Evolutionary conservation across 1,284 basidiomycete species (phyloP), one percentile per base, ranked within the genome.

Genomic region (Puccinia triticina): DNA sequence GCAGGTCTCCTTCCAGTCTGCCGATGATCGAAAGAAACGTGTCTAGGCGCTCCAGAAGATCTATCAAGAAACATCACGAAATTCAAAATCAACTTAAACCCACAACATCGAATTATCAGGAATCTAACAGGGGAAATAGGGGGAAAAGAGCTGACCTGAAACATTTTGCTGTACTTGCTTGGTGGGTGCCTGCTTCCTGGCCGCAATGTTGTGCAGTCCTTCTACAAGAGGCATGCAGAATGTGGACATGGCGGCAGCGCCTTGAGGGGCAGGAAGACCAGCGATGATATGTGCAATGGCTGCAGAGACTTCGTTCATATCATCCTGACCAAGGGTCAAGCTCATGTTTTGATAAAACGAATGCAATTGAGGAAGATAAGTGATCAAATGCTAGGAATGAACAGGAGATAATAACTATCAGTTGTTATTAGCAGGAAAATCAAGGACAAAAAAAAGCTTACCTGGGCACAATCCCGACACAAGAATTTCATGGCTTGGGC

Each of bases 401-500:
- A 64, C 40, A 21, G 16, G 21, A 53, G 84, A 59, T 40, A 77
- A 77, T 83, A 71, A 55, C 48, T 55, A 37, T 40, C 11, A 66
- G 61, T 66, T 40, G 61, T 37, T 34, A 29, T 61, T 61, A 26
- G 69, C 29, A 67, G 23, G 23, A 34, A 4, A 34, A 4, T 18
- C 34, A 4, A 14, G 26, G 11, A 43, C 48, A 78, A 26, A 55
- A 14, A 46, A 18, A 71, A 4, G 85, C 89, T 84, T 85, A 93
- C 93, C 88, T 90, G 89, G 88, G 92, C 93, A 89, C 97, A 99
- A 88, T 99, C 97, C 87, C 97, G 93, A 88, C 97, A 99, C 83
- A 99, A 90, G 88, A 94, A 98, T 87, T 95, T 96, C 88, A 99
- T 90, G 3, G 97, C 96, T 86, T 98, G 95, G 1, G 96, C 94